Conservation (phyloP, 345 rosid species). For the Conringia planisiliqua region DNA sequence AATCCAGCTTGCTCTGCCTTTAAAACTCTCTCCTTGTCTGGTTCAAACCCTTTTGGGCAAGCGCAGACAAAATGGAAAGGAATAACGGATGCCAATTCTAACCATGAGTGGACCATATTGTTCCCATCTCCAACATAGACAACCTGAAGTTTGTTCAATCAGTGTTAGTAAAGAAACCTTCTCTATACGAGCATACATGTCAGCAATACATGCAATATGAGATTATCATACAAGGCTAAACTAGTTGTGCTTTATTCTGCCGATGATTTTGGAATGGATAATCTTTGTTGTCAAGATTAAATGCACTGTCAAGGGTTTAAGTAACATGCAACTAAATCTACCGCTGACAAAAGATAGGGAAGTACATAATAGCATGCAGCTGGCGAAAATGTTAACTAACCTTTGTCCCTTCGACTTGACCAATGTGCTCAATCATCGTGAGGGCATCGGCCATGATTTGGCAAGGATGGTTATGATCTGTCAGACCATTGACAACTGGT, state of each 20-base stretch:
- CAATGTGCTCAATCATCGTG: slow-evolving; percentile 85
- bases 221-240: not conserved
- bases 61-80: slow-evolving; percentile 97
- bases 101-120: slow-evolving; percentile 95
- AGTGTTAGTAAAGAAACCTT: not conserved
- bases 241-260: not conserved
- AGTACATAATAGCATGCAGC: not conserved
- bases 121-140: slow-evolving; percentile 97
- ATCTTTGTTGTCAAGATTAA: not conserved
- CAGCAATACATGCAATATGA: not conserved
- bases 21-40: slow-evolving; percentile 68
- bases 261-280: not conserved
- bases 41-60: slow-evolving; percentile 88
- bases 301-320: not conserved
- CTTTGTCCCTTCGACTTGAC: slow-evolving; percentile 89
- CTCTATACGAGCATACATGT: not conserved
- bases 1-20: slow-evolving; percentile 73
- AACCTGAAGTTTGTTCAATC: slow-evolving; percentile 48
- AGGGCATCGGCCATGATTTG: slow-evolving; percentile 99
- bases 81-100: slow-evolving; percentile 80
- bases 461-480: slow-evolving; percentile 94
- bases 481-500: slow-evolving; percentile 88
- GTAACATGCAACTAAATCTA: not conserved
- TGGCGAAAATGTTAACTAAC: slow-evolving; percentile 32
- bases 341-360: not conserved